A percentile compares a stretch with the other conserved stretches of the same genome.
phyloP scores from a whole-genome alignment of 257 asterid genomes.

The Solanum pennellii region DNA sequence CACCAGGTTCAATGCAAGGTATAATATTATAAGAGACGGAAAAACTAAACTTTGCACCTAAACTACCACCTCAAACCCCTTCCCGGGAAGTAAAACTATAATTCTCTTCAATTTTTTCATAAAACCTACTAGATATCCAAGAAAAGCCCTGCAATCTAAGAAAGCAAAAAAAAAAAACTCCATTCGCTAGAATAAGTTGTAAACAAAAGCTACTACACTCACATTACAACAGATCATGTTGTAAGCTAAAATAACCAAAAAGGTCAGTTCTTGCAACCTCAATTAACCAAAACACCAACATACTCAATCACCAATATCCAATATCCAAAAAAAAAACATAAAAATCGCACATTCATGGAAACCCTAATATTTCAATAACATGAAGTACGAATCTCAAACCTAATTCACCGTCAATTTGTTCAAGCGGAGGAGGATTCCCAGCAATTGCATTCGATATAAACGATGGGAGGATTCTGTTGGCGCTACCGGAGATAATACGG shows the following conservation, averaged over 20 bases:
- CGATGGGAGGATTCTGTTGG: slow-evolving; percentile 20
- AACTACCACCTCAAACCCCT: neutral
- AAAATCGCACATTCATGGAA: neutral
- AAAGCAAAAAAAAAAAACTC: neutral
- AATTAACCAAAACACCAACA: neutral
- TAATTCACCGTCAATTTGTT: neutral
- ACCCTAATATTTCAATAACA: neutral
- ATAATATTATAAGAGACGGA: neutral
- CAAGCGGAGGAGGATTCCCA: slow-evolving; percentile 6
- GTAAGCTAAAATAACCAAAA: neutral
- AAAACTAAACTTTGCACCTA: neutral
- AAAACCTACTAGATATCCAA: neutral
- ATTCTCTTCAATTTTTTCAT: neutral
- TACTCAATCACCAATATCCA: neutral
- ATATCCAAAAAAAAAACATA: neutral
- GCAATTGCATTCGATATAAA: slow-evolving; percentile 8
- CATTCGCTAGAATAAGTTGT: neutral
- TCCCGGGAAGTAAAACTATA: neutral
- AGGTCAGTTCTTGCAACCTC: neutral
- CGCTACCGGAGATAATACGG: slow-evolving; percentile 28
- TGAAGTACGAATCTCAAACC: neutral
- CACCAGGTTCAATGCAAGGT: neutral
- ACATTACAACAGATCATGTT: neutral
- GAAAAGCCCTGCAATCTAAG: neutral
- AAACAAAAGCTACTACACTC: neutral